Evolutionary conservation across 805 yeast genomes (phyloP), one percentile per base, ranked within the genome.

Genomic region (Pichia californica): DNA sequence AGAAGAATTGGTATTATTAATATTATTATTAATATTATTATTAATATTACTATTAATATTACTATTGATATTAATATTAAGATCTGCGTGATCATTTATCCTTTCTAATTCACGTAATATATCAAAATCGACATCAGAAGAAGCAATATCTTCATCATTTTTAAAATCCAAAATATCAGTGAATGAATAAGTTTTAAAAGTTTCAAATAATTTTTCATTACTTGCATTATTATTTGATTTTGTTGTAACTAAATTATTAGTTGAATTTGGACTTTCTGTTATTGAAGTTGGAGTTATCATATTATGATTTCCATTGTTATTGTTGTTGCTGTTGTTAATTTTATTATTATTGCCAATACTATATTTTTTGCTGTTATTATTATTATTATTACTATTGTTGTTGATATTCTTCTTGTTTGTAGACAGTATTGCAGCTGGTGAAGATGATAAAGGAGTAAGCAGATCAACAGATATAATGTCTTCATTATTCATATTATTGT

Each of bases 251-350:
- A n/a, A 10, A 27, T 9, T 28, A 19, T 18, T 37, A 11, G 20
- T 27, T 9, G 31, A 27, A 20, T 44, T 37, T 9, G 49, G 49
- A 25, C 45, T 41, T 37, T 45, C 41, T 5, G 38, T 28, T 39
- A 40, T 44, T 13, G 48, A 40, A 5, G 62, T 57, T 11, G 63
- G 62, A 3, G 62, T 57, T 1, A 56, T 55, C 43, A 54, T 41
- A 38, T 43, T 53, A 7, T 30, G 10, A 14, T 7, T 31, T 7
- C 28, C 20, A 25, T 18, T 29, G 11, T 26, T 15, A n/a, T 10
- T 23, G 20, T 18, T 39, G 10, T 6, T 23, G 13, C n/a, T 15
- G 14, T 8, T 7, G 11, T 25, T 19, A n/a, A 9, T 15, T n/a
- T 31, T 36, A 30, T 23, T 20, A n/a, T 18, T 19, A 18, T 21